phyloP scores from a whole-genome alignment of 2,329 filamentous ascomycete genomes.

The Pseudogymnoascus sp. region DNA sequence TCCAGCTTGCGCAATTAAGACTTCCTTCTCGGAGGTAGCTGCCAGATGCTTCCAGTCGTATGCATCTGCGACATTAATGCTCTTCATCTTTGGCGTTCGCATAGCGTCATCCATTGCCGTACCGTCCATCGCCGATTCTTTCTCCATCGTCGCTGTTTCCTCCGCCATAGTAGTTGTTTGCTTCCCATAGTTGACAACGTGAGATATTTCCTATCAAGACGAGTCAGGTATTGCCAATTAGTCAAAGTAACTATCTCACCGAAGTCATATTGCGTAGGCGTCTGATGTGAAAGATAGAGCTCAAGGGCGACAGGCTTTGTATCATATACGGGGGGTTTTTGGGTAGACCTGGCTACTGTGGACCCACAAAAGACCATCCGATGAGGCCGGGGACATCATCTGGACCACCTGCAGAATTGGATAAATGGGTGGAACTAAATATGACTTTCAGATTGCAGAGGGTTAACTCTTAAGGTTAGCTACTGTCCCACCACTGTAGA shows the following conservation, averaged over 20 bases:
- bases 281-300: neutral
- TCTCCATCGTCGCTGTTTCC: too few species aligned
- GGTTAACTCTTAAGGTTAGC: neutral
- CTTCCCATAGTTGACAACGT: neutral
- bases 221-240: neutral
- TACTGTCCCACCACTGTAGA: neutral
- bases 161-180: too few species aligned
- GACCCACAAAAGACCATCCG: neutral
- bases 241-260: neutral
- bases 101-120: conserved; percentile 9
- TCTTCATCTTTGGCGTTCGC: conserved; percentile 13
- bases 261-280: neutral
- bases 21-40: conserved; percentile 13
- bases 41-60: conserved; percentile 14
- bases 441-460: neutral
- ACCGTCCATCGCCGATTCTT: too few species aligned
- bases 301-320: neutral
- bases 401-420: neutral
- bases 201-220: neutral
- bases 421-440: neutral
- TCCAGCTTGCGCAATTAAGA: conserved; percentile 10
- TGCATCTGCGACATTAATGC: conserved; percentile 13
- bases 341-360: neutral
- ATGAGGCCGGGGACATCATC: neutral
- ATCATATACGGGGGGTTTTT: neutral